These are phyloP conservation scores for Cornus suecica DNA, from an alignment of 148 eudicot genomes.

Conservation along the genomic window DNA sequence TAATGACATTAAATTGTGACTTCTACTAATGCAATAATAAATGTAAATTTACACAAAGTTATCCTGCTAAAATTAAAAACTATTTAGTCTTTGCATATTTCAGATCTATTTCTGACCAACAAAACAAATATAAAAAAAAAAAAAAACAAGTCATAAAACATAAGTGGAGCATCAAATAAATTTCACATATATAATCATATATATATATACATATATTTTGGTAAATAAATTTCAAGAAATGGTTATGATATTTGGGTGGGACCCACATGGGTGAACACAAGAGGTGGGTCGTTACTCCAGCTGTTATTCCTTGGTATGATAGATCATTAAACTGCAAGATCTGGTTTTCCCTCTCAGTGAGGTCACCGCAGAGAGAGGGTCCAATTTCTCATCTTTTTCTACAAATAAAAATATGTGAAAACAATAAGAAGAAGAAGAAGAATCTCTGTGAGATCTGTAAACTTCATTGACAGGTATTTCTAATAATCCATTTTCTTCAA, in stretches of 20 bases:
- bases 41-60: too few relatives aligned
- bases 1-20: too few relatives aligned
- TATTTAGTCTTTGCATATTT: too few relatives aligned
- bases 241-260: background rate
- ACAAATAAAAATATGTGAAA: background rate
- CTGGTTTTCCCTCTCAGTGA: conserved; percentile 12
- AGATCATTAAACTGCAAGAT: conserved; percentile 22
- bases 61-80: too few relatives aligned
- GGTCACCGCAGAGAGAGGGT: background rate
- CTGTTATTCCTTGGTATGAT: background rate
- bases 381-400: conserved; percentile 8
- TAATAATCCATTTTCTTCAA: background rate
- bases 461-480: conserved; percentile 19
- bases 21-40: too few relatives aligned
- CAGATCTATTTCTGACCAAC: too few relatives aligned
- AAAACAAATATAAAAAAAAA: too few relatives aligned
- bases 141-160: too few relatives aligned
- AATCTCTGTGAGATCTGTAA: conserved; percentile 8
- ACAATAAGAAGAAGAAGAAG: background rate
- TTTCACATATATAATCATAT: too few relatives aligned
- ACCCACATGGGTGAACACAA: background rate
- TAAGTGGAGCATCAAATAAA: too few relatives aligned
- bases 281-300: conserved; percentile 7
- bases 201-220: too few relatives aligned
- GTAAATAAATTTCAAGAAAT: too few relatives aligned